Evolutionary conservation across 257 asterid genomes (phyloP).

Genomic region (Linderniella brevidens): DNA sequence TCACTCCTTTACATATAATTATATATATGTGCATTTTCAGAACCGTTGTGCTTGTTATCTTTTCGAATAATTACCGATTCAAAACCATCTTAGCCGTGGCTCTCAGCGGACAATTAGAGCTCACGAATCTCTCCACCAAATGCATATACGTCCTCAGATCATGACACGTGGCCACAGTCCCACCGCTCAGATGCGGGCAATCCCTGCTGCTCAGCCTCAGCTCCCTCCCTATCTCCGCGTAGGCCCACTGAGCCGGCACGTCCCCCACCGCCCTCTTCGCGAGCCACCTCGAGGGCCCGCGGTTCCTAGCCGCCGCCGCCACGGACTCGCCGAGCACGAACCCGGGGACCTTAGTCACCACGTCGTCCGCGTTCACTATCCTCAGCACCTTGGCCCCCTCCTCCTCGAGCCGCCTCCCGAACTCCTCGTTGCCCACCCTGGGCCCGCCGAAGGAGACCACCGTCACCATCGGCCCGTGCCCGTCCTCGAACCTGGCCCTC

Average conservation of each 20-base stretch:
- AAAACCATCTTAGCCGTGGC: slow-evolving; percentile 44
- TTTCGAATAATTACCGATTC: not conserved
- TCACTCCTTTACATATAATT: too few species aligned
- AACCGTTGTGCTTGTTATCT: too few species aligned
- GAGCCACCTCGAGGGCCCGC: not conserved
- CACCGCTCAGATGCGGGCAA: slow-evolving; percentile 30
- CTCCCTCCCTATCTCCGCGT: slow-evolving; percentile 80
- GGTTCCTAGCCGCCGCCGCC: not conserved
- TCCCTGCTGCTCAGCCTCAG: slow-evolving; percentile 48
- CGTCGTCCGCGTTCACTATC: slow-evolving; percentile 64
- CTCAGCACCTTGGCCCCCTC: slow-evolving; percentile 51
- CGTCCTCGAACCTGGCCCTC: slow-evolving; percentile 24
- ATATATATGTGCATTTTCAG: too few species aligned
- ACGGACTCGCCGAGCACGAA: slow-evolving; percentile 28
- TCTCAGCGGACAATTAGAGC: slow-evolving; percentile 49
- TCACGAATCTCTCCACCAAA: slow-evolving; percentile 42
- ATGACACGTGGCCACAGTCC: slow-evolving; percentile 54
- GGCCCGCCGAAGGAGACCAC: slow-evolving; percentile 91
- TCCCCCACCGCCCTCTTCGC: slow-evolving; percentile 9
- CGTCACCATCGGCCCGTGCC: slow-evolving; percentile 56
- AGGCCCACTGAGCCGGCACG: slow-evolving; percentile 47
- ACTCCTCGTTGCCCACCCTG: slow-evolving; percentile 39
- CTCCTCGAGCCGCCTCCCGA: slow-evolving; percentile 22
- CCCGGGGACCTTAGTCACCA: slow-evolving; percentile 71
- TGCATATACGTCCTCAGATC: slow-evolving; percentile 74